phyloP scores from a whole-genome alignment of 176 grass and related monocot species.

The Oryza punctata region DNA sequence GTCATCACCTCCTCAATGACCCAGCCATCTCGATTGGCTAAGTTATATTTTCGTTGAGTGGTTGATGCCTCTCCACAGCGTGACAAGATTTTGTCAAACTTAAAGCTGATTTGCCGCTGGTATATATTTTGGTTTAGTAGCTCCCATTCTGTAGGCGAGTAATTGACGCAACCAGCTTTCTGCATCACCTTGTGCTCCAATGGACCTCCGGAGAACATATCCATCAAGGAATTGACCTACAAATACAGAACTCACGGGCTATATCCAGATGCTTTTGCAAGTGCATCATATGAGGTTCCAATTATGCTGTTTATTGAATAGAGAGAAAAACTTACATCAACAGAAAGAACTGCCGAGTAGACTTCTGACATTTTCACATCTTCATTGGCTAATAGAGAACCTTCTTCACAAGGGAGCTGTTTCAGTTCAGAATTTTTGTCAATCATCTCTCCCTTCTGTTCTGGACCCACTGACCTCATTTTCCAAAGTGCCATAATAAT shows the following conservation, averaged over 20 bases:
- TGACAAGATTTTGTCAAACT: conserved; percentile 69
- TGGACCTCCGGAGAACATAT: conserved; percentile 77
- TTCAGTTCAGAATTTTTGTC: conserved; percentile 77
- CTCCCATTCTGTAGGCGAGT: conserved; percentile 71
- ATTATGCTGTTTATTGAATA: conserved; percentile 14
- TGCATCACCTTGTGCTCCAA: conserved; percentile 84
- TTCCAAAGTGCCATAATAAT: conserved; percentile 93
- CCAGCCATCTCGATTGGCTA: conserved; percentile 69
- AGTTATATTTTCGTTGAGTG: conserved; percentile 65
- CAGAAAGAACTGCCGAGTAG: conserved; percentile 64
- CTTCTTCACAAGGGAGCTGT: conserved; percentile 56
- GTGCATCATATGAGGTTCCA: conserved; percentile 9
- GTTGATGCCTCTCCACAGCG: conserved; percentile 66
- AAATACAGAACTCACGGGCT: conserved; percentile 35
- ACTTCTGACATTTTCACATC: conserved; percentile 82
- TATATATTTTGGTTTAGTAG: conserved; percentile 59
- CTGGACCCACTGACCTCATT: conserved; percentile 52
- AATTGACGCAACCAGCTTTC: conserved; percentile 76
- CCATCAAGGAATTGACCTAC: conserved; percentile 56
- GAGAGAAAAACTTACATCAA: conserved; percentile 55
- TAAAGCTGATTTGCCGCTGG: conserved; percentile 71
- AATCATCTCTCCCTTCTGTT: conserved; percentile 60
- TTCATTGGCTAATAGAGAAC: conserved; percentile 65
- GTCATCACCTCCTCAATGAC: conserved; percentile 87
- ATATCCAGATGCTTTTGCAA: conserved; percentile 2